Evolutionary conservation across 805 yeast genomes (phyloP).

Genomic region (Zygoascus flipseniorum): DNA sequence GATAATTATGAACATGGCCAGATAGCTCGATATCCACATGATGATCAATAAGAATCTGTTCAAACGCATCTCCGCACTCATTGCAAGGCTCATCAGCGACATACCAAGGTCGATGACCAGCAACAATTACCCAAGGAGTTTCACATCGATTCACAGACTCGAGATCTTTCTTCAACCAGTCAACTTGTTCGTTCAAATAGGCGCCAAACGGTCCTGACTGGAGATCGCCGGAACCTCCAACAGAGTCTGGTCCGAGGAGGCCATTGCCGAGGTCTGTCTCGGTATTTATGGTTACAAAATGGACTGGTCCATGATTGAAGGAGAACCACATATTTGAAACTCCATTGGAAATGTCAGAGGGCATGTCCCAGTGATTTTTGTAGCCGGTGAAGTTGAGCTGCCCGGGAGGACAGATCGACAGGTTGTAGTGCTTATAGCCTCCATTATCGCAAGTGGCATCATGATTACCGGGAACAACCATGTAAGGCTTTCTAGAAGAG

Average conservation of each 20-base stretch:
- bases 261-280: conserved; percentile 25
- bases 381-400: conserved; percentile 26
- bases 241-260: conserved; percentile 12
- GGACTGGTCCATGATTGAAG: conserved; percentile 27
- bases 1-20: conserved; percentile 23
- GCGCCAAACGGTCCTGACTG: conserved; percentile 15
- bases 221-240: conserved; percentile 16
- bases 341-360: conserved; percentile 22
- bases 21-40: conserved; percentile 20
- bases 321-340: conserved; percentile 28
- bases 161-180: conserved; percentile 25
- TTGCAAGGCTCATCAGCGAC: conserved; percentile 16
- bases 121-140: conserved; percentile 24
- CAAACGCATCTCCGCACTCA: conserved; percentile 19
- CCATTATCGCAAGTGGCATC: conserved; percentile 17
- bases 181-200: conserved; percentile 18
- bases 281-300: conserved; percentile 23
- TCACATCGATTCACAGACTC: conserved; percentile 21
- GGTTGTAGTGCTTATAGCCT: conserved; percentile 6
- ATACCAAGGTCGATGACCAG: conserved; percentile 28
- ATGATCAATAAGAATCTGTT: conserved; percentile 14
- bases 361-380: conserved; percentile 25
- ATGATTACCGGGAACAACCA: conserved; percentile 21
- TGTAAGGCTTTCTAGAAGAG: conserved; percentile 11
- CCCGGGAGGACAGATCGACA: conserved; percentile 14